Evolutionary conservation across 805 yeast species (phyloP), one percentile per base, ranked within the genome.

Genomic region (Nakazawaea wickerhamii): DNA sequence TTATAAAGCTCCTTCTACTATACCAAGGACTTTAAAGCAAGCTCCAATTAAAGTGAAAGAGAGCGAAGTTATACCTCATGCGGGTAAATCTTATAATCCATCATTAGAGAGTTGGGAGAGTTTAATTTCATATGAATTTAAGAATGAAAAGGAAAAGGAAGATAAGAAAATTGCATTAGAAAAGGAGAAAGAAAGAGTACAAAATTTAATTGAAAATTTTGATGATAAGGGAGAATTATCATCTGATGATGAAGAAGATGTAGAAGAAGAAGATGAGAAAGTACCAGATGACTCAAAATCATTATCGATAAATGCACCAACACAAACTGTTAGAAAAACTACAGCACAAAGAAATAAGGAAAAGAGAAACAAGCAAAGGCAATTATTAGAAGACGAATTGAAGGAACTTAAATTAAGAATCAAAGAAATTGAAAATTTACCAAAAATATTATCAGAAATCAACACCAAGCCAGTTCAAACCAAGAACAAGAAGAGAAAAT

Each of bases 21-120:
- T 61, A 4, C 91, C 93, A 11, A 59, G 58, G 20, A 81, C 90
- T 2, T 52, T 80, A 50, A 67, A 60, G 36, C 60, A 64, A 25
- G 65, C 65, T 3, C 81, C 95, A 1, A 58, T 79, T n/a, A 53
- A 53, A 32, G 74, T 86, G 14, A 71, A 68, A 45, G 70, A 71
- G n/a, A 53, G 64, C 36, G 79, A 70, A 15, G 60, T 51, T 2
- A 44, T 79, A 3, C 89, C 95, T 10, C 81, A 82, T 53, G 93
- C 82, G 2, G 98, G 98, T 43, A 85, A 84, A 59, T 90, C 98
- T 2, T 93, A 88, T 58, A 93, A 93, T 58, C 99, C 99, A 20
- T 73, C 91, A 10, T 68, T 81, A 49, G 84, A 81, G 43, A 77
- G 84, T 21, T 93, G 99, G 99, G 78, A 79, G 52, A 63, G 61